A percentile compares a stretch with the other conserved stretches of the same genome.
Conservation (phyloP, 116 monocot genomes). For the Zostera marina region DNA sequence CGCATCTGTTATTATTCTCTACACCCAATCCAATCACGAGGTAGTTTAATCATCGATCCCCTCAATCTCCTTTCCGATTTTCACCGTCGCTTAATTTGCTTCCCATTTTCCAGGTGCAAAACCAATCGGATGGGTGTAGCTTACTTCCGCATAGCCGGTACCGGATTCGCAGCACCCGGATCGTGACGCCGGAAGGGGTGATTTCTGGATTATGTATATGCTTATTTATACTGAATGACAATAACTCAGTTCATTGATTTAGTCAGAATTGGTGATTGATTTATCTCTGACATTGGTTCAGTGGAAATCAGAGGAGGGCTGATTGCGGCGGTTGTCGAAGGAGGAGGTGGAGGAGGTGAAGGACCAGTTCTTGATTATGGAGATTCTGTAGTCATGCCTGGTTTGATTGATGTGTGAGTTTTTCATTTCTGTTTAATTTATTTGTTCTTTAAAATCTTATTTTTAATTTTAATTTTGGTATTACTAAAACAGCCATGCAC, state of each 20-base stretch:
- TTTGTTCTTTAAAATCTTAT: background rate
- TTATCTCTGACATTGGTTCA: conserved; percentile 11
- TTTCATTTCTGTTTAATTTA: background rate
- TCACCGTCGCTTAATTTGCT: background rate
- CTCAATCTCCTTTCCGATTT: background rate
- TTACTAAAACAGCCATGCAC: conserved; percentile 41
- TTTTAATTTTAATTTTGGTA: background rate
- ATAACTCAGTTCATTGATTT: conserved; percentile 10
- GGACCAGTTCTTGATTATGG: conserved; percentile 53
- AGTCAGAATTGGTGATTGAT: background rate
- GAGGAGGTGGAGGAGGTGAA: conserved; percentile 8
- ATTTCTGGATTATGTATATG: conserved; percentile 28
- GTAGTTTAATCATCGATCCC: background rate
- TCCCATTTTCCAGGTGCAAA: conserved; percentile 18
- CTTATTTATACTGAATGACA: background rate
- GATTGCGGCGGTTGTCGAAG: conserved; percentile 45
- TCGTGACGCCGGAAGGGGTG: conserved; percentile 68
- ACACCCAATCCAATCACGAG: conserved; percentile 17
- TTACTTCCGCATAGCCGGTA: conserved; percentile 48
- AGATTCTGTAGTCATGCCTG: conserved; percentile 87
- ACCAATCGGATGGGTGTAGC: conserved; percentile 33
- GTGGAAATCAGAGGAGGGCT: conserved; percentile 67
- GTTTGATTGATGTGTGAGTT: conserved; percentile 82
- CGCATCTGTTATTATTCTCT: conserved; percentile 34
- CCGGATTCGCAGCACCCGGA: conserved; percentile 63